A percentile compares a stretch with the other conserved stretches of the same genome.
Evolutionary conservation across 2,329 filamentous ascomycete species (phyloP).

Genomic region (Cladosporium sp.): DNA sequence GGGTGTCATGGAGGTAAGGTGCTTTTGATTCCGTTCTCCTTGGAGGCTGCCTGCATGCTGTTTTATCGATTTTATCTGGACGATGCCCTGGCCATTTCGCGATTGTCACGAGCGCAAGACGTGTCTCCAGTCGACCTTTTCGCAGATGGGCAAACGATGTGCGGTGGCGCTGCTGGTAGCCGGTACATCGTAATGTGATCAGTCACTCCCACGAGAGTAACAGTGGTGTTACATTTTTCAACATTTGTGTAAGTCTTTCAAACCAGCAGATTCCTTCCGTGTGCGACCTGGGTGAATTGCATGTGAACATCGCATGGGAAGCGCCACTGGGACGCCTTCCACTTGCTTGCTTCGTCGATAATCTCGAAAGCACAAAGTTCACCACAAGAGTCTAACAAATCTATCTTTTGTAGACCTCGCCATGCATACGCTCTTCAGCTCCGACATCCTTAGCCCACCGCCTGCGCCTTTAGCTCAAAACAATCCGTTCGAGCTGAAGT

Average conservation of each 20-base stretch:
- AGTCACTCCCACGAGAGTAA: constrained; percentile 6
- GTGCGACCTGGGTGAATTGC: not conserved
- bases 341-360: not conserved
- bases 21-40: not conserved
- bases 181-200: constrained; percentile 9
- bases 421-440: constrained; percentile 32
- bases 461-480: constrained; percentile 21
- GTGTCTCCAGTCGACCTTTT: not conserved
- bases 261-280: constrained; percentile 6
- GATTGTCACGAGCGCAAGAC: not conserved
- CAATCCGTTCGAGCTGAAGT: constrained; percentile 30
- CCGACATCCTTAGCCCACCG: constrained; percentile 29
- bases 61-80: not conserved
- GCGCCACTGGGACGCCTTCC: not conserved
- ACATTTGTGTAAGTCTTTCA: constrained; percentile 15
- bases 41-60: not conserved
- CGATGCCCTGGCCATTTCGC: not conserved
- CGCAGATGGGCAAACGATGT: not conserved
- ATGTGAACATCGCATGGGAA: not conserved
- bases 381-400: not conserved
- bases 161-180: constrained; percentile 13
- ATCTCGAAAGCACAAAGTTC: no score
- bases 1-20: constrained; percentile 19
- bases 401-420: constrained; percentile 12
- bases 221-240: constrained; percentile 6